Conservation (phyloP, 1,139 yeast species). For the Debaryomyces psychrophilus region DNA sequence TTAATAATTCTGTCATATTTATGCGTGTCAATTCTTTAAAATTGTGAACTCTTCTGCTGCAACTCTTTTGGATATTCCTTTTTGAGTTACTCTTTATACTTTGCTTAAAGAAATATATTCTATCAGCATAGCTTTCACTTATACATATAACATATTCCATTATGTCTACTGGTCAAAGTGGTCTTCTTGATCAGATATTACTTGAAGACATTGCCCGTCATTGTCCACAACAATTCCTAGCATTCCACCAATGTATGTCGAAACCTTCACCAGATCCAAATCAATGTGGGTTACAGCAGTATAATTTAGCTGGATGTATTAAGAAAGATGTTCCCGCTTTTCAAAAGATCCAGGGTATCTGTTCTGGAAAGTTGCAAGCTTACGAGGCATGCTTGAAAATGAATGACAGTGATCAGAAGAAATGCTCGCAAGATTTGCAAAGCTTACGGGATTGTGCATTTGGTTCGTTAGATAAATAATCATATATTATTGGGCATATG, state of each 20-base stretch:
- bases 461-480: slow-evolving; percentile 22
- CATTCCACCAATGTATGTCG: slow-evolving; percentile 66
- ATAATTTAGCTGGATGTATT: slow-evolving; percentile 57
- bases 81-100: background rate
- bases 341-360: slow-evolving; percentile 60
- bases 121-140: background rate
- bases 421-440: slow-evolving; percentile 40
- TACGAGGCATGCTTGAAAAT: slow-evolving; percentile 62
- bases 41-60: slow-evolving; percentile 3
- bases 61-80: background rate
- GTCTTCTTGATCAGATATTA: slow-evolving; percentile 35
- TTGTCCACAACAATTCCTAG: slow-evolving; percentile 67
- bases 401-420: slow-evolving; percentile 36
- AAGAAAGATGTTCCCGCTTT: slow-evolving; percentile 63
- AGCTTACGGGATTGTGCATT: slow-evolving; percentile 43
- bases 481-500: background rate
- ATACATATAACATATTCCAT: background rate
- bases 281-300: slow-evolving; percentile 55
- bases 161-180: slow-evolving; percentile 18
- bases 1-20: slow-evolving; percentile 4
- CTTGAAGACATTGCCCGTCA: slow-evolving; percentile 55
- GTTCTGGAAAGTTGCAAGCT: slow-evolving; percentile 55
- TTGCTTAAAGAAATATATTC: background rate
- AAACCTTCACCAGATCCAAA: slow-evolving; percentile 47
- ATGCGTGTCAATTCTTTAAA: slow-evolving; percentile 3